A percentile compares a stretch with the other conserved stretches of the same genome.
These are phyloP conservation scores for Candida koratica DNA, from an alignment of 805 yeast species.

Conservation along the genomic window DNA sequence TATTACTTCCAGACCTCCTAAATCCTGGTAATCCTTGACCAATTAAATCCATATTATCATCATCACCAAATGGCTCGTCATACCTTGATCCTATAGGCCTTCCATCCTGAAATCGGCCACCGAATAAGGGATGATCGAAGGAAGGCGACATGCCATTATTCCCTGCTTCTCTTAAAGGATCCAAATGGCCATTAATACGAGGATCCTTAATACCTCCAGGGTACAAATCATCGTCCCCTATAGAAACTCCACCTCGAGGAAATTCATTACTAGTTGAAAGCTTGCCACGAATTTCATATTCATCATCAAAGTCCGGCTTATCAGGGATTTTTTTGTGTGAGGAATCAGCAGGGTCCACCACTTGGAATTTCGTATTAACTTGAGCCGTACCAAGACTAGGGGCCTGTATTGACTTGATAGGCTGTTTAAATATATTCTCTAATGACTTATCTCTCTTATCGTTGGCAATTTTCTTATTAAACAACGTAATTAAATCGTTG, in stretches of 20 bases:
- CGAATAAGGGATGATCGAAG: conserved; percentile 49
- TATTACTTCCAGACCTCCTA: conserved; percentile 22
- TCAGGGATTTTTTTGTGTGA: conserved; percentile 24
- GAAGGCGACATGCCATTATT: conserved; percentile 57
- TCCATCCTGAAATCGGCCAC: conserved; percentile 21
- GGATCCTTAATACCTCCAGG: conserved; percentile 44
- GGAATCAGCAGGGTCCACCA: conserved; percentile 10
- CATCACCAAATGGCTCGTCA: conserved; percentile 48
- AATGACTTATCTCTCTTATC: conserved; percentile 8
- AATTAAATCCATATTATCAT: conserved; percentile 33
- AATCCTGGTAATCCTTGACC: conserved; percentile 47
- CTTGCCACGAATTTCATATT: conserved; percentile 34
- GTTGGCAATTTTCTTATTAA: conserved; percentile 15
- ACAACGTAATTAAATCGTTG: conserved; percentile 18
- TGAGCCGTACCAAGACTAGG: neutral
- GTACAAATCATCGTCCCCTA: conserved; percentile 51
- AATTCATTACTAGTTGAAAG: neutral
- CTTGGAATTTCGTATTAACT: neutral
- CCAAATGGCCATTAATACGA: conserved; percentile 39
- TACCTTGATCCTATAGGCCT: conserved; percentile 48
- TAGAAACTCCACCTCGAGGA: conserved; percentile 20
- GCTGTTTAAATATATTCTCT: conserved; percentile 9
- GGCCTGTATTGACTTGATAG: conserved; percentile 3
- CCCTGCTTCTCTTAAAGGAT: conserved; percentile 31
- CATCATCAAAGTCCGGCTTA: conserved; percentile 54